Conservation (phyloP, 2,329 filamentous ascomycete species). For the Colletotrichum tamarilloi region DNA sequence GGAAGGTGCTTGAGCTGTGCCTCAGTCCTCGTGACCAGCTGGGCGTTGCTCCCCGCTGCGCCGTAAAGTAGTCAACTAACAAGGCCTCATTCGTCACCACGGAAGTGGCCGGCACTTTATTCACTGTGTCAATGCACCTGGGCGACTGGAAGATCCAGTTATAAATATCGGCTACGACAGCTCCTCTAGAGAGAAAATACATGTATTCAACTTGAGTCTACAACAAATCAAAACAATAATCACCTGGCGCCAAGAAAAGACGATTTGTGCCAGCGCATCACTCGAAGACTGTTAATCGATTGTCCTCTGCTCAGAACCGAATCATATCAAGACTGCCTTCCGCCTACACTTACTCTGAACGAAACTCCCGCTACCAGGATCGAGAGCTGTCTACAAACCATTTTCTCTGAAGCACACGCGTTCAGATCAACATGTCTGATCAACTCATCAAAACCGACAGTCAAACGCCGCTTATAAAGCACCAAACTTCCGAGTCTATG, state of each 20-base stretch:
- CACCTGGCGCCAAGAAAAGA: not conserved
- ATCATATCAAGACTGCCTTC: not conserved
- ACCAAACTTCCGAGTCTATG: not conserved
- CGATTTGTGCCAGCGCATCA: not conserved
- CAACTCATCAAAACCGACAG: not conserved
- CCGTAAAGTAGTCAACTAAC: not conserved
- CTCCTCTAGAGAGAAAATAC: not conserved
- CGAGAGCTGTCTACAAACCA: no score
- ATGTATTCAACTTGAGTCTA: not conserved
- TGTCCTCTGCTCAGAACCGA: not conserved
- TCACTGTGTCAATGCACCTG: not conserved
- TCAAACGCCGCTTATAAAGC: not conserved
- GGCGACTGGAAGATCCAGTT: not conserved
- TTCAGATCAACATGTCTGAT: not conserved
- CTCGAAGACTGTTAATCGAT: not conserved
- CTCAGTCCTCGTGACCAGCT: not conserved
- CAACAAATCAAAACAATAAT: not conserved
- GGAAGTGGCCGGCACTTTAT: not conserved
- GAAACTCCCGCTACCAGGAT: not conserved
- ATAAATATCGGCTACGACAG: not conserved
- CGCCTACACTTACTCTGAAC: not conserved
- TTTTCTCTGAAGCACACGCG: not conserved
- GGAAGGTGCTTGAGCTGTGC: not conserved
- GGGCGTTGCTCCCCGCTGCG: not conserved
- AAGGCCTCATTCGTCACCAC: not conserved